phyloP scores from a whole-genome alignment of 495 filamentous ascomycete species.

The Sphaerosporella brunnea region DNA sequence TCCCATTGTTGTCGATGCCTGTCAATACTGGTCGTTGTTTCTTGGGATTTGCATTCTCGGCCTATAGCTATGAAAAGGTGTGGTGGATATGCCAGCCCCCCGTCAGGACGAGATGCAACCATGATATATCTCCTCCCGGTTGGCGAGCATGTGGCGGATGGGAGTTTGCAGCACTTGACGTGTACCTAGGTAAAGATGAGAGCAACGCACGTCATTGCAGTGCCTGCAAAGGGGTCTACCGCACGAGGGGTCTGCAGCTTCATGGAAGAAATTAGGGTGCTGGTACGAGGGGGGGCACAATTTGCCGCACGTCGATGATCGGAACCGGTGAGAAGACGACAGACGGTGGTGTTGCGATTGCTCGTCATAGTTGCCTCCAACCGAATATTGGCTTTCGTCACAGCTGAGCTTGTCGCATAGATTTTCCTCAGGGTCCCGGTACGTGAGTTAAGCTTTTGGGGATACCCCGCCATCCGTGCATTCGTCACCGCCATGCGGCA shows the following conservation, averaged over 20 bases:
- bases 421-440: background rate
- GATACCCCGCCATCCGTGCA: too few relatives aligned
- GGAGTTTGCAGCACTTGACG: background rate
- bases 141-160: background rate
- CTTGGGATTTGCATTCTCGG: background rate
- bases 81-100: background rate
- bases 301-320: background rate
- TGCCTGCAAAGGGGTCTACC: background rate
- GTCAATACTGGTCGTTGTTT: background rate
- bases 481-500: too few relatives aligned
- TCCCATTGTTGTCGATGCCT: constrained; percentile 16
- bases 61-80: background rate
- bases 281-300: background rate
- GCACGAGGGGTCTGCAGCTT: too few relatives aligned
- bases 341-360: background rate
- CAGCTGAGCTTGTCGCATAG: background rate
- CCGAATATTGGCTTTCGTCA: too few relatives aligned
- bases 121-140: background rate
- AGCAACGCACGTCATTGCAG: background rate
- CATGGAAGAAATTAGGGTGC: too few relatives aligned
- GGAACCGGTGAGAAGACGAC: background rate
- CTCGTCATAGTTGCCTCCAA: background rate
- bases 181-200: background rate
- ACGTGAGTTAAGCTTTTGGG: too few relatives aligned
- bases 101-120: background rate